Evolutionary conservation across 208 protist species (phyloP).

Genomic region (Crithidia brevicula): DNA sequence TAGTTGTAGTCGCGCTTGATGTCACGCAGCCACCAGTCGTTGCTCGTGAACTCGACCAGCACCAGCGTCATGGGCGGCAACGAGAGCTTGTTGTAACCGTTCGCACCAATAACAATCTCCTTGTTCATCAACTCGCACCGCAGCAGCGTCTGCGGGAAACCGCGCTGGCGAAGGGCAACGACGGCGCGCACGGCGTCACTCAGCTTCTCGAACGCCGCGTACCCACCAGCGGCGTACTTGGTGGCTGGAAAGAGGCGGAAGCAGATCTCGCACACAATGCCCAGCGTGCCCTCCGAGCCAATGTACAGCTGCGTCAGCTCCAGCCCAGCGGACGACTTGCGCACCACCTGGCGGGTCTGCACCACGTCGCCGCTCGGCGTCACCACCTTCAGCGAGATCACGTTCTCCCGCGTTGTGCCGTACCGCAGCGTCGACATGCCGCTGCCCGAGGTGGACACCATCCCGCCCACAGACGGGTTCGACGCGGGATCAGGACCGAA

Average conservation of each 20-base stretch:
- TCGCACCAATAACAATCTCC: conserved; percentile 44
- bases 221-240: conserved; percentile 44
- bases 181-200: conserved; percentile 54
- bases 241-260: conserved; percentile 61
- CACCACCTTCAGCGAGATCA: conserved; percentile 66
- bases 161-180: conserved; percentile 50
- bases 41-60: conserved; percentile 78
- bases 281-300: conserved; percentile 90
- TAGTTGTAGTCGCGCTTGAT: conserved; percentile 67
- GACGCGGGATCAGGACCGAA: conserved; percentile 65
- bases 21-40: conserved; percentile 46
- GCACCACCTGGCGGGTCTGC: conserved; percentile 69
- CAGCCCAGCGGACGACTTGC: conserved; percentile 89
- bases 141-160: conserved; percentile 55
- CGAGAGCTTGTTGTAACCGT: conserved; percentile 50
- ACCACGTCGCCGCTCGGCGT: conserved; percentile 58
- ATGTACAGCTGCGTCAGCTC: conserved; percentile 92
- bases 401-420: conserved; percentile 87
- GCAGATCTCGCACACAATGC: conserved; percentile 80
- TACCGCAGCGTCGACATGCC: conserved; percentile 83
- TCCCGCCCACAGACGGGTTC: conserved; percentile 77
- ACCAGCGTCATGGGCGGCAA: conserved; percentile 57
- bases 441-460: conserved; percentile 68
- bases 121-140: conserved; percentile 82
- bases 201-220: conserved; percentile 54